Conservation (phyloP, 2,329 filamentous ascomycete genomes). For the Lecanicillium sp. region DNA sequence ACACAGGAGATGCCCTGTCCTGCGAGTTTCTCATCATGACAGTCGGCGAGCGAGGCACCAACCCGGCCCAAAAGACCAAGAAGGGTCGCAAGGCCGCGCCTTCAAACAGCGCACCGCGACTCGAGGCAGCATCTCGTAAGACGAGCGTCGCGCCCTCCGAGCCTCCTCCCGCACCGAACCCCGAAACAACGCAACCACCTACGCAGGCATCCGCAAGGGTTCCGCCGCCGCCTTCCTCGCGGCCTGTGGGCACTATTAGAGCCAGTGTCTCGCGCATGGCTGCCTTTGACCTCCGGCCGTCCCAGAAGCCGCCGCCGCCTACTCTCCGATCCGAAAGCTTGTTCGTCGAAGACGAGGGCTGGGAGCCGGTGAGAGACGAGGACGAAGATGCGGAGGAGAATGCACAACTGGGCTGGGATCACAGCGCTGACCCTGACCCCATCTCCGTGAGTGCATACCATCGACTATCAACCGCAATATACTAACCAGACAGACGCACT, state of each 20-base stretch:
- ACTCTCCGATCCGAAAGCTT: constrained; percentile 60
- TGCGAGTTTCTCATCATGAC: constrained; percentile 82
- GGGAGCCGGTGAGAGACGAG: constrained; percentile 60
- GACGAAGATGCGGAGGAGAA: constrained; percentile 60
- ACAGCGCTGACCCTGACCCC: constrained; percentile 55
- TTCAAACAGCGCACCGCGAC: constrained; percentile 30
- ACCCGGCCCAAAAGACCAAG: constrained; percentile 42
- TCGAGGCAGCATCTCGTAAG: constrained; percentile 44
- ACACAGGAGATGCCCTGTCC: constrained; percentile 60
- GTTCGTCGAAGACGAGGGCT: constrained; percentile 71
- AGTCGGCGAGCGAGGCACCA: constrained; percentile 57
- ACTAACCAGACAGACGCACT: constrained; percentile 37
- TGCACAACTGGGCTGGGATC: constrained; percentile 68
- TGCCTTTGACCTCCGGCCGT: constrained; percentile 43
- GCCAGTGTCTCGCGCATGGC: constrained; percentile 31
- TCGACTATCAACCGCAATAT: constrained; percentile 1
- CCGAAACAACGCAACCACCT: constrained; percentile 11
- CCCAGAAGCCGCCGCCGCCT: constrained; percentile 48
- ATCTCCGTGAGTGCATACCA: constrained; percentile 36
- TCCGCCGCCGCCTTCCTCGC: constrained; percentile 25
- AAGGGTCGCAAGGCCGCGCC: constrained; percentile 37
- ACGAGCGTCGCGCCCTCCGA: constrained; percentile 35
- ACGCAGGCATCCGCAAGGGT: constrained; percentile 22
- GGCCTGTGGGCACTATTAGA: constrained; percentile 29
- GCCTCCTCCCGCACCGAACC: constrained; percentile 17